Conservation (phyloP, 768 basidiomycete genomes). For the Lenzites betulinus region DNA sequence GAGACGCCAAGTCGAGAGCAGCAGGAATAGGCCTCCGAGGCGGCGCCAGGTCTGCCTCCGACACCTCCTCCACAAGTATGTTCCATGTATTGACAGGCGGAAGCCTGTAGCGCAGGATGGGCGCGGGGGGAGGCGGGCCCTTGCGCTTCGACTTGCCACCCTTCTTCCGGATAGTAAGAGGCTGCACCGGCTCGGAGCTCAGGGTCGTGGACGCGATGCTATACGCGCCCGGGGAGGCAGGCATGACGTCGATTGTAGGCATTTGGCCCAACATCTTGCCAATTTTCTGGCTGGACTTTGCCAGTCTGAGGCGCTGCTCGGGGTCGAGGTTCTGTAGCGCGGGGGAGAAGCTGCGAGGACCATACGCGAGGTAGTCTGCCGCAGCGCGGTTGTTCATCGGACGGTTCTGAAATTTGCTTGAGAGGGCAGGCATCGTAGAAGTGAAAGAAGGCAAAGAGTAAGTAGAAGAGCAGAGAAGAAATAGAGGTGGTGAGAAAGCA, state of each 20-base stretch:
- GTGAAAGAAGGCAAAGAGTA: slow-evolving; percentile 1
- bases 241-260: slow-evolving; percentile 20
- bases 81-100: neutral
- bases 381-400: slow-evolving; percentile 17
- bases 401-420: neutral
- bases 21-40: slow-evolving; percentile 7
- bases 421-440: neutral
- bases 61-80: neutral
- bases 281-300: slow-evolving; percentile 23
- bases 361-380: slow-evolving; percentile 12
- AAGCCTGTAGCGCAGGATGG: slow-evolving; percentile 13
- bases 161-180: neutral
- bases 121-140: neutral
- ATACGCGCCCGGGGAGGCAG: neutral
- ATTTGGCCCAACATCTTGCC: slow-evolving; percentile 17
- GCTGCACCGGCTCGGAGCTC: neutral
- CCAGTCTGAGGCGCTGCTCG: slow-evolving; percentile 17
- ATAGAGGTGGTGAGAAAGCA: neutral
- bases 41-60: neutral
- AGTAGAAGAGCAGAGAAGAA: neutral
- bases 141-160: slow-evolving; percentile 2
- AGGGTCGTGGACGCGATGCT: neutral
- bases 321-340: slow-evolving; percentile 19
- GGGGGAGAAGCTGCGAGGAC: slow-evolving; percentile 13
- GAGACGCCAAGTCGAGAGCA: slow-evolving; percentile 11